Evolutionary conservation across 768 basidiomycete genomes (phyloP), one percentile per base, ranked within the genome.

Genomic region (Tricholomella constricta): DNA sequence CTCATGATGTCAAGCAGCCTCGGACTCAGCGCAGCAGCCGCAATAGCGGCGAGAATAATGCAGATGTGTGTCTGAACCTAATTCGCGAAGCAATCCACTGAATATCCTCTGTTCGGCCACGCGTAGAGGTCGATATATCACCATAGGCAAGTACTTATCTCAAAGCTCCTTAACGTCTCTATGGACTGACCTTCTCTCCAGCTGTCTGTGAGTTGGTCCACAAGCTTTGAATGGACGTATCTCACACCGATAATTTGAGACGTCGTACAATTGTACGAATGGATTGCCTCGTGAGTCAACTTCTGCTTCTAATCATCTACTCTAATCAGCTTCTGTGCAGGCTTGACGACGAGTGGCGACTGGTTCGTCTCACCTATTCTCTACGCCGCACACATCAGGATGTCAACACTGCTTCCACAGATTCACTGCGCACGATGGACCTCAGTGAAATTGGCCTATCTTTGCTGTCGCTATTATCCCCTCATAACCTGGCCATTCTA

Each of bases 391-490:
- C n/a, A 40, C 40, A 19, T 42, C 7, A 29, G 9, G 17, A 25
- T 14, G 2, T 34, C 19, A n/a, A 32, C n/a, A n/a, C n/a, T 37
- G 8, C 32, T 17, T 34, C 7, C 9, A 14, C 41, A 68, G 66
- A 63, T 68, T 26, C 59, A 63, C 40, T 55, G 42, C 25, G 38
- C 60, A 12, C 59, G 53, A 23, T 62, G 65, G 60, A 63, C 40
- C 27, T 57, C 60, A 8, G 56, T 62, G 19, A 66, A 65, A 50
- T 36, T 59, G 25, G 57, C 62, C 3, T 68, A 57, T 44, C 54
- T 68, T 4, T 43, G 57, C 23, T 66, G 66, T 48, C 59, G 67
- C 22, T 68, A 68, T 42, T 64, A 66, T 48, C 65, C 67, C 10
- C 49, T 68, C 37, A 12, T 65, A 6, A 42, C 48, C 22, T 64